phyloP scores from a whole-genome alignment of 768 basidiomycete species.

The Suillus placidus region DNA sequence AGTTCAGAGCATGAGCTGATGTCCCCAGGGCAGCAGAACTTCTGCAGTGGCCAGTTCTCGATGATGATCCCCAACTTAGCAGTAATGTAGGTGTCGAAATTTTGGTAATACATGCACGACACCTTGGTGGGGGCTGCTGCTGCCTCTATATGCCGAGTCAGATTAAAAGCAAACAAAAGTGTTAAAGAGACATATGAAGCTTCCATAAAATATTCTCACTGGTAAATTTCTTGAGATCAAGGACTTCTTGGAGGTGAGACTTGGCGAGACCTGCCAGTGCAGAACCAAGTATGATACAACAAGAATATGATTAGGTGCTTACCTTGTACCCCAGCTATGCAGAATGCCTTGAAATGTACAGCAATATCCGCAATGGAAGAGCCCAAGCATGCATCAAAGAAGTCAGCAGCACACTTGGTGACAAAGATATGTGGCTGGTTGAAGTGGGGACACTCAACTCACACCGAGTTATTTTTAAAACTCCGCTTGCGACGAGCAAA shows the following conservation, averaged over 20 bases:
- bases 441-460: too few relatives aligned
- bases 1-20: background rate
- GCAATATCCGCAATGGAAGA: background rate
- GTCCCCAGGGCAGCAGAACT: background rate
- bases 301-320: background rate
- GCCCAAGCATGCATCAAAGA: background rate
- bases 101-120: background rate
- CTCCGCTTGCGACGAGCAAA: too few relatives aligned
- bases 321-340: background rate
- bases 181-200: too few relatives aligned
- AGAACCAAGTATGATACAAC: too few relatives aligned
- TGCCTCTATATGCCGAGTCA: too few relatives aligned
- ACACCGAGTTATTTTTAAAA: too few relatives aligned
- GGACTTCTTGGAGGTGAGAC: too few relatives aligned
- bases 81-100: background rate
- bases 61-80: background rate
- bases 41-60: constrained; percentile 2
- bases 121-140: background rate
- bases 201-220: too few relatives aligned
- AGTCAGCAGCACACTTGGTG: constrained; percentile 1
- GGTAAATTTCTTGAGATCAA: too few relatives aligned
- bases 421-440: background rate
- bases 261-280: too few relatives aligned
- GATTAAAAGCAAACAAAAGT: too few relatives aligned
- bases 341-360: background rate